phyloP scores from a whole-genome alignment of 1,284 basidiomycete genomes.

The Pyrrhoderma noxium region DNA sequence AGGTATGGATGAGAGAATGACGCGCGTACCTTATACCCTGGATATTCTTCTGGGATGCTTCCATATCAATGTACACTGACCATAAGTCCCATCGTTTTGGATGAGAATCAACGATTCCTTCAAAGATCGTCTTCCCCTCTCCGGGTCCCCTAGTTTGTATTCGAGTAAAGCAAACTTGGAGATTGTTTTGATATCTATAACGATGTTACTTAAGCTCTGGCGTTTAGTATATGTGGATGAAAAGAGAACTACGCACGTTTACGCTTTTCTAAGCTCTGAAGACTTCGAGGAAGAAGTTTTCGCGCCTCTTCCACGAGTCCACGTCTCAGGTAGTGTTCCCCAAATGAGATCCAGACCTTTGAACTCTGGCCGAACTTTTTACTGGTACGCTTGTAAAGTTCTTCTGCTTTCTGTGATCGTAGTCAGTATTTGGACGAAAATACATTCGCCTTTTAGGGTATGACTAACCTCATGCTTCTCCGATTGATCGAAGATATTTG shows the following conservation, averaged over 20 bases:
- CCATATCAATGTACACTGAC: conserved; percentile 97
- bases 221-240: too few relatives aligned
- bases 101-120: conserved; percentile 92
- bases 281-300: conserved; percentile 78
- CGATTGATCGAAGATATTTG: conserved; percentile 78
- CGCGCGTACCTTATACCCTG: conserved; percentile 61
- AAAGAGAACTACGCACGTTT: conserved; percentile 94
- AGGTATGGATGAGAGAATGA: conserved; percentile 3
- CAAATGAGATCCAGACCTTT: conserved; percentile 89
- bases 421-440: not conserved
- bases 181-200: conserved; percentile 86
- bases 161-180: conserved; percentile 92
- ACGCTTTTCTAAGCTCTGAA: conserved; percentile 90
- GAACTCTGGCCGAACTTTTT: conserved; percentile 92
- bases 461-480: conserved; percentile 66
- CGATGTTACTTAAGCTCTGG: too few relatives aligned
- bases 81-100: conserved; percentile 94
- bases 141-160: conserved; percentile 90
- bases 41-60: conserved; percentile 72
- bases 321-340: conserved; percentile 71
- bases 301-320: conserved; percentile 76
- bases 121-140: conserved; percentile 96
- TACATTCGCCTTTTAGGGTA: not conserved
- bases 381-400: conserved; percentile 74
- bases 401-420: conserved; percentile 69